Evolutionary conservation across 208 protist species (phyloP).

Genomic region (Acanthamoeba triangularis): DNA sequence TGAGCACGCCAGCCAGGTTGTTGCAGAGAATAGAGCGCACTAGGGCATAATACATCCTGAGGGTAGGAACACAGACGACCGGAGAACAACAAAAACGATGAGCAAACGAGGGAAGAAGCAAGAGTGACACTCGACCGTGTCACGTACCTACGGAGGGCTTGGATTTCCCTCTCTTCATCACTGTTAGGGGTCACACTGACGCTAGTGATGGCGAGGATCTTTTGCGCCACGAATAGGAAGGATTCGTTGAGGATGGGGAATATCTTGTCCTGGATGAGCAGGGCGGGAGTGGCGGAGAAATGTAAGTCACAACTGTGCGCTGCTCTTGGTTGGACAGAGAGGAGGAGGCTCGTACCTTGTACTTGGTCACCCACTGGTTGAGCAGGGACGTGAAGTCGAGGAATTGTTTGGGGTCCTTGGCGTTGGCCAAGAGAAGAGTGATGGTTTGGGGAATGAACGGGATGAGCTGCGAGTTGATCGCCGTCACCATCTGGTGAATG

Average conservation of each 20-base stretch:
- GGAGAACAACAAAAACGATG: background rate
- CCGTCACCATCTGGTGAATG: conserved; percentile 74
- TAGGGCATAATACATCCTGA: conserved; percentile 60
- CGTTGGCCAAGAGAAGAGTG: background rate
- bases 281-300: too few species aligned
- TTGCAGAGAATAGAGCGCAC: conserved; percentile 34
- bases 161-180: conserved; percentile 68
- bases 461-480: conserved; percentile 53
- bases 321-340: background rate
- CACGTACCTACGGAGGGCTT: conserved; percentile 7
- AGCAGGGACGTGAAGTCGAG: conserved; percentile 60
- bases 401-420: conserved; percentile 18
- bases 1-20: conserved; percentile 44
- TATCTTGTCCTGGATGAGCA: conserved; percentile 17
- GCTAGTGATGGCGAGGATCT: conserved; percentile 38
- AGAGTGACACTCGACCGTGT: too few species aligned
- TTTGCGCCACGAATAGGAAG: conserved; percentile 60
- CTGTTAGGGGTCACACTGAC: conserved; percentile 69
- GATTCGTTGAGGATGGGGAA: conserved; percentile 57
- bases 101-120: background rate
- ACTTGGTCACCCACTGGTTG: conserved; percentile 56
- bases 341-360: conserved; percentile 1
- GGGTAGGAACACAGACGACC: background rate
- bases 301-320: too few species aligned
- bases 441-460: conserved; percentile 67